Conservation (phyloP, 1,284 basidiomycete genomes). For the Sanguinoderma infundibulare region DNA sequence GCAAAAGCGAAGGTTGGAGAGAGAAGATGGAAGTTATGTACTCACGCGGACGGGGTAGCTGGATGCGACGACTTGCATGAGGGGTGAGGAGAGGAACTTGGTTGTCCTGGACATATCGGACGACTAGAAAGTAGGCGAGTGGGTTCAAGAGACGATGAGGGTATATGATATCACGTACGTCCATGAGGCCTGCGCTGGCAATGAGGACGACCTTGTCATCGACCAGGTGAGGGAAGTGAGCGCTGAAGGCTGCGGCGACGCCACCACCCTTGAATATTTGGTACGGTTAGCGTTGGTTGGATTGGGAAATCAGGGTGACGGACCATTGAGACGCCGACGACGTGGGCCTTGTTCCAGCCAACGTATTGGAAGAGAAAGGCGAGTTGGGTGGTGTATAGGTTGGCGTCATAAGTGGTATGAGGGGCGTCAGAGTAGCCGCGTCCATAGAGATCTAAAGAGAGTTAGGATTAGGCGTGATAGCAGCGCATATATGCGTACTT, state of each 20-base stretch:
- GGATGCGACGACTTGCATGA: conserved; percentile 65
- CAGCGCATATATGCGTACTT: conserved; percentile 12
- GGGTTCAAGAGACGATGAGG: conserved; percentile 1
- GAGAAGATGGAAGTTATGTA: neutral
- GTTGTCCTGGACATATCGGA: conserved; percentile 69
- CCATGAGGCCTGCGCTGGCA: conserved; percentile 68
- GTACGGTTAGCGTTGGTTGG: neutral
- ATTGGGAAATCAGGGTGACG: conserved; percentile 13
- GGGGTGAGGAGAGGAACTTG: conserved; percentile 73
- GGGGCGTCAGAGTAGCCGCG: conserved; percentile 82
- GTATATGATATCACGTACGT: conserved; percentile 42
- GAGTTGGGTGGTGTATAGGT: conserved; percentile 75
- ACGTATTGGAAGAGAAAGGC: conserved; percentile 80
- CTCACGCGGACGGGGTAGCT: conserved; percentile 63
- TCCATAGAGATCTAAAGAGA: conserved; percentile 68
- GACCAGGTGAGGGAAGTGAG: conserved; percentile 72
- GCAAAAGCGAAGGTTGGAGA: neutral
- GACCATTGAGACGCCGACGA: conserved; percentile 79
- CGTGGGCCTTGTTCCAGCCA: conserved; percentile 64
- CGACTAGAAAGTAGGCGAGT: conserved; percentile 42
- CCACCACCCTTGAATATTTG: conserved; percentile 61
- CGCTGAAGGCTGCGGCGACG: conserved; percentile 69
- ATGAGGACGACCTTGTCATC: conserved; percentile 66
- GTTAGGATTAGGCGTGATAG: neutral
- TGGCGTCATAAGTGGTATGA: conserved; percentile 61